These are phyloP conservation scores for Bauhinia variegata DNA, from an alignment of 306 rosid genomes.

Conservation along the genomic window DNA sequence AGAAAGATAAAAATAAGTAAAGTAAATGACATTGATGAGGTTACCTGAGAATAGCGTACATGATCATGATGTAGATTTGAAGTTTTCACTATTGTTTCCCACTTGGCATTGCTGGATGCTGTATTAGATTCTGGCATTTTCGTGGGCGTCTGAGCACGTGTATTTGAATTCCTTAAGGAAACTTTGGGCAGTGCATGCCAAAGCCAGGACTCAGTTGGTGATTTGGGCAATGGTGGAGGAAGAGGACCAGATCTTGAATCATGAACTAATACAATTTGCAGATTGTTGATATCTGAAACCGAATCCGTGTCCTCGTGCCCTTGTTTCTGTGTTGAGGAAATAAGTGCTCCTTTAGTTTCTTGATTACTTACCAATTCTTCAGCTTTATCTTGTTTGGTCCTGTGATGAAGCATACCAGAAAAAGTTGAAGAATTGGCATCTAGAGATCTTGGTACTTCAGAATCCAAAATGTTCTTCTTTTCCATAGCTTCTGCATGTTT, in stretches of 20 bases:
- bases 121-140: constrained; percentile 51
- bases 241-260: constrained; percentile 46
- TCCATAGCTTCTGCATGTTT: constrained; percentile 44
- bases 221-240: constrained; percentile 85
- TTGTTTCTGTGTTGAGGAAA: constrained; percentile 40
- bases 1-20: neutral
- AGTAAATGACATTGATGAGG: constrained; percentile 30
- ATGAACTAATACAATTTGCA: constrained; percentile 44
- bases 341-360: constrained; percentile 31
- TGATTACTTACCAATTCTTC: constrained; percentile 37
- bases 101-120: constrained; percentile 58
- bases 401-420: constrained; percentile 36
- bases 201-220: constrained; percentile 98
- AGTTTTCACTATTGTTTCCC: constrained; percentile 96
- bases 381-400: constrained; percentile 42
- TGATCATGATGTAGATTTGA: constrained; percentile 72
- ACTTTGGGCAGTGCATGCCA: constrained; percentile 74
- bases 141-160: constrained; percentile 34
- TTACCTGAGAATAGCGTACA: constrained; percentile 87
- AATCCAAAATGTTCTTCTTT: constrained; percentile 40
- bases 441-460: constrained; percentile 34
- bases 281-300: constrained; percentile 19
- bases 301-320: constrained; percentile 39
- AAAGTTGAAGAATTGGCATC: constrained; percentile 40
- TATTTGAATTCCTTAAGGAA: constrained; percentile 51